A percentile compares a stretch with the other conserved stretches of the same genome.
Evolutionary conservation across 2,329 filamentous ascomycete species (phyloP).

Genomic region (Coniochaeta sp.): DNA sequence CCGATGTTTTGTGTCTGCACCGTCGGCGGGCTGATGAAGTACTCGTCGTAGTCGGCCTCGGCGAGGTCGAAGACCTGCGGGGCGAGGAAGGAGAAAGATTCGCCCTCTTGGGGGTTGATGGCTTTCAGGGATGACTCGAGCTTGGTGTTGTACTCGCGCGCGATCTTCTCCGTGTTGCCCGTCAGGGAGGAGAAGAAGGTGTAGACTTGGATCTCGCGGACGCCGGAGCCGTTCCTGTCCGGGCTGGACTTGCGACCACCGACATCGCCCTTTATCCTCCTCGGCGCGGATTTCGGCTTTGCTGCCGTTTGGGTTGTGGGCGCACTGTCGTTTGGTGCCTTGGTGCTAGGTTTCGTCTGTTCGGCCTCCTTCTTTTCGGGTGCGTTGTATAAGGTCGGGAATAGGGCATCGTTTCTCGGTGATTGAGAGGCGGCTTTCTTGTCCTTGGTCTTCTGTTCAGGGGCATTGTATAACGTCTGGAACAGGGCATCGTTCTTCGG

Average conservation of each 20-base stretch:
- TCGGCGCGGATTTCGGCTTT: constrained; percentile 30
- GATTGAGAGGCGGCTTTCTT: too few species aligned
- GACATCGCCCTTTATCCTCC: constrained; percentile 35
- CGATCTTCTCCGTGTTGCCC: constrained; percentile 70
- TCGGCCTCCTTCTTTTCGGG: constrained; percentile 3
- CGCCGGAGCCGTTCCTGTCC: constrained; percentile 13
- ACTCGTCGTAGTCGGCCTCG: constrained; percentile 87
- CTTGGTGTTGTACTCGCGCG: constrained; percentile 52
- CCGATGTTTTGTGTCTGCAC: constrained; percentile 30
- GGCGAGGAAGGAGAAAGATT: constrained; percentile 35
- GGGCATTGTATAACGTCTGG: constrained; percentile 24
- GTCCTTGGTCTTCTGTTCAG: too few species aligned
- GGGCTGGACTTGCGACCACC: constrained; percentile 23
- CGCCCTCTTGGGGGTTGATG: constrained; percentile 26
- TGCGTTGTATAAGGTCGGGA: constrained; percentile 27
- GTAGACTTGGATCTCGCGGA: constrained; percentile 56
- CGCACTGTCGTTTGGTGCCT: constrained; percentile 5
- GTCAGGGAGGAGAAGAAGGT: constrained; percentile 90
- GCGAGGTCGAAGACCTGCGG: constrained; percentile 71
- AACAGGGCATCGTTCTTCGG: too few species aligned
- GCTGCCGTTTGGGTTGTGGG: not conserved
- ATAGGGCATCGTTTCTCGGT: too few species aligned
- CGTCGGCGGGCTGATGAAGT: constrained; percentile 73
- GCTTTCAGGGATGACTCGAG: constrained; percentile 46
- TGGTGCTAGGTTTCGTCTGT: constrained; percentile 6